Base-by-base conservation (phyloP, 2,329 filamentous ascomycete species). In the Sclerotinia sclerotiorum region DNA sequence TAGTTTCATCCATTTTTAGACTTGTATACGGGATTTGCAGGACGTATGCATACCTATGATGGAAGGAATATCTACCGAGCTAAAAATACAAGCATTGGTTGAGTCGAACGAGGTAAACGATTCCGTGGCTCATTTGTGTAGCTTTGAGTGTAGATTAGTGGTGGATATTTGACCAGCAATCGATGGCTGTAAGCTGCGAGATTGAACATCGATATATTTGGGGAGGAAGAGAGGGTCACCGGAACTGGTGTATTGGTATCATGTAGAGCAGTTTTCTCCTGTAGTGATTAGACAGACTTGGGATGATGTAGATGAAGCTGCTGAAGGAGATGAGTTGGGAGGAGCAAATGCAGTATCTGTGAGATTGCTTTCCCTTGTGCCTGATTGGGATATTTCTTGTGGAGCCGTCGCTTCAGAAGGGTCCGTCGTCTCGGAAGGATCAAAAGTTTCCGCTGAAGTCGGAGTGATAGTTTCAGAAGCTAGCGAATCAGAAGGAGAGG, bases 101-200 rank as follows among this genome's bases (percentile, higher is more conserved):
- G 27, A 6, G 19, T 35, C 44, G 29, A 61, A 61, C 3, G 58
- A 61, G 15, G 27, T 49, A 17, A 61, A 49, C 5, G 58, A 61
- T 49, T 21, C 19, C 1, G 21, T 19, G 27, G 4, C 29, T 39
- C 46, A 29, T 17, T 39, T 62, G 15, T 2, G 19, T 51, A 62
- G 8, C n/a, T 62, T 27, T 5, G 44, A 1, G 5, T 49, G n/a
- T 35, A 39, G 17, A 4, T 62, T 17, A 5, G 60, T 11, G 10
- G 60, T 62, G 19, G 60, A 62, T 62, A 62, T 62, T 5, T 46
- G 60, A 27, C 60, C 60, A 1, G 60, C 60, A 15, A 62, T 62
- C 5, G 60, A 27, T 51, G 46, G 60, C 19, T 46, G 60, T 15
- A 62, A 11, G n/a, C 39, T 5, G 15, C 60, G 60, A n/a, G 29